Evolutionary conservation across 2,329 filamentous ascomycete genomes (phyloP).

Genomic region (Hymenoscyphus repandus): DNA sequence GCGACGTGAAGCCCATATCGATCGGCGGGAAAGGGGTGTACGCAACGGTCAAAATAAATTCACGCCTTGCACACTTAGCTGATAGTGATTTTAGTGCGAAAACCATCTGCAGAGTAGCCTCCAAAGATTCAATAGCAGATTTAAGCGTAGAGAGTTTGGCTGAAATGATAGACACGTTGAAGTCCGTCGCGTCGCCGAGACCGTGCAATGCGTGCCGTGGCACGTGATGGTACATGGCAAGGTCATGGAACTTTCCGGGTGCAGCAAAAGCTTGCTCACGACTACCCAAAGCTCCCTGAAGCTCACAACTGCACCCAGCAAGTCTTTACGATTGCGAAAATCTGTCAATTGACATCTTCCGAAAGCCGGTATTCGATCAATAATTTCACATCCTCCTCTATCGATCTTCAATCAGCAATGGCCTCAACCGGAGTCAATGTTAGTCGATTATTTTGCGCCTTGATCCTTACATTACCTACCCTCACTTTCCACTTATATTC

Average conservation of each 20-base stretch:
- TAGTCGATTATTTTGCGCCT: slow-evolving; percentile 32
- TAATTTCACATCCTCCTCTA: slow-evolving; percentile 11
- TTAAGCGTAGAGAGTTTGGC: not conserved
- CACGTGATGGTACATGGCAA: not conserved
- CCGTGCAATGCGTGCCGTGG: not conserved
- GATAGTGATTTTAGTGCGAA: too few relatives aligned
- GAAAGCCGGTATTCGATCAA: slow-evolving; percentile 12
- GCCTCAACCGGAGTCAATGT: slow-evolving; percentile 48
- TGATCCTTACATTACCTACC: not conserved
- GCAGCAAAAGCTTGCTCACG: slow-evolving; percentile 11
- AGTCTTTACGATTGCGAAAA: slow-evolving; percentile 18
- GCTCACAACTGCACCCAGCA: slow-evolving; percentile 17
- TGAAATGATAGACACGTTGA: too few relatives aligned
- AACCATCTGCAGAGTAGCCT: not conserved
- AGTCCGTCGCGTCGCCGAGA: not conserved
- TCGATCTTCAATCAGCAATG: slow-evolving; percentile 21
- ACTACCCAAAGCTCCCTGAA: slow-evolving; percentile 20
- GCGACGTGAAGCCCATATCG: slow-evolving; percentile 26
- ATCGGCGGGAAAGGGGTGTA: slow-evolving; percentile 5
- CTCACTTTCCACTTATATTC: not conserved
- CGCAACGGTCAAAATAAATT: not conserved
- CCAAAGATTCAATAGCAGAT: not conserved
- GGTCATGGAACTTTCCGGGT: slow-evolving; percentile 6
- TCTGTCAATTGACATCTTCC: slow-evolving; percentile 25
- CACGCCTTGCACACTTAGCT: not conserved